Evolutionary conservation across 1,284 basidiomycete genomes (phyloP).

Genomic region (Apiotrichum veenhuisii): DNA sequence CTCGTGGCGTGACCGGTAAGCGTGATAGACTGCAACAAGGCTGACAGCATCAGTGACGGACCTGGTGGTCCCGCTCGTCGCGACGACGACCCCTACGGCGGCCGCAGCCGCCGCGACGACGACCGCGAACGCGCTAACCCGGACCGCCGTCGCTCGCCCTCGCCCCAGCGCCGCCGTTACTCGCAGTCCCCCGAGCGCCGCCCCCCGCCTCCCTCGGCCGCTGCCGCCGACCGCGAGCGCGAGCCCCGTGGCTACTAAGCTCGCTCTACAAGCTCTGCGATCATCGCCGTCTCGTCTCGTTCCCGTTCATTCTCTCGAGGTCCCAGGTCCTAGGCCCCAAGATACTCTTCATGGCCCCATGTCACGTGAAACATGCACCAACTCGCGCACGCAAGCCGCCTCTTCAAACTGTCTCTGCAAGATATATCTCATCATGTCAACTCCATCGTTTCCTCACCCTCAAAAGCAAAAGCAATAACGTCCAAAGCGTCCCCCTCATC

Average conservation of each 20-base stretch:
- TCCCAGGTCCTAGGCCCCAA: no score
- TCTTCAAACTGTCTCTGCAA: no score
- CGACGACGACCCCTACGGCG: conserved; percentile 38
- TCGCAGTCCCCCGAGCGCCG: conserved; percentile 40
- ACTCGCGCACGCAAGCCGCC: no score
- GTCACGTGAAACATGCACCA: no score
- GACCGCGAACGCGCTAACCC: conserved; percentile 17
- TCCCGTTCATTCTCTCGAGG: neutral
- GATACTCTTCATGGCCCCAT: no score
- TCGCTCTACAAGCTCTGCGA: neutral
- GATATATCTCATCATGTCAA: no score
- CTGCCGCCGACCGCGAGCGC: neutral
- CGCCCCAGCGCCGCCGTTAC: conserved; percentile 26
- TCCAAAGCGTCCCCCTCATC: no score
- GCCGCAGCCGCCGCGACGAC: conserved; percentile 32
- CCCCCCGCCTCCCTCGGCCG: conserved; percentile 15
- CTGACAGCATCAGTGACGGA: conserved; percentile 7
- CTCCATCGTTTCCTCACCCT: no score
- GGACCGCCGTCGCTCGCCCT: conserved; percentile 15
- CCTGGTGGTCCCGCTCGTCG: conserved; percentile 16
- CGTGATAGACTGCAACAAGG: neutral
- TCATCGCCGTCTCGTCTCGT: neutral
- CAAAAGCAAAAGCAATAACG: no score
- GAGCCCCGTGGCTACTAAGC: conserved; percentile 1
- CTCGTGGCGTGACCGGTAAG: conserved; percentile 23